Base-by-base conservation (phyloP, 2,329 filamentous ascomycete species). In the Leptographium galeiforme region DNA sequence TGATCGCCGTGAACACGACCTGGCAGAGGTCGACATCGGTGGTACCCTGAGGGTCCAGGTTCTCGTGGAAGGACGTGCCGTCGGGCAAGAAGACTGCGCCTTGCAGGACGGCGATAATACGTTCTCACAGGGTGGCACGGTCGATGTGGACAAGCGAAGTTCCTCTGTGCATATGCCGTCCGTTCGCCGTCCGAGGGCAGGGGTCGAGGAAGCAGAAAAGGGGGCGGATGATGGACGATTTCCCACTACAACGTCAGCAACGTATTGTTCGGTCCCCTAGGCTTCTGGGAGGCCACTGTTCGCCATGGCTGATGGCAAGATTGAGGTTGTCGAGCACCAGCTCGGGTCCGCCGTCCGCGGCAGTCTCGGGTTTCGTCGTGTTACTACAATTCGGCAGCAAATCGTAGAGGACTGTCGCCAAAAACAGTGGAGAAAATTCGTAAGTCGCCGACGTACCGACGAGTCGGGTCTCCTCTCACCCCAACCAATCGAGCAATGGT, bases 21-120 rank as follows among this genome's bases (percentile, higher is more conserved):
- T 57, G 59, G 53, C 12, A 10, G 6, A 25, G 34, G n/a, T 30
- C 40, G 5, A 6, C 30, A 14, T 62, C 59, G 1, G 68, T 64
- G 0, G 56, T 49, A 1, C 56, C 54, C 14, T 64, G 63, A 0
- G 72, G 70, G 53, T 76, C 74, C 0, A 76, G 64, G 53, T 77
- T 75, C 8, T 61, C 51, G 33, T 62, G 63, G 55, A 73, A 66
- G 1, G 65, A 68, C 47, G 66, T 54, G 16, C 56, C 53, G 45
- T 55, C 70, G 0, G 70, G 71, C 1, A 79, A 62, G 61, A 80
- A 77, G 4, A 76, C 70, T 0, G 74, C 62, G 6, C 80, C 77
- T 59, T 81, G 77, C 0, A 77, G 74, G 0, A 80, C 63, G 6
- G 74, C 72, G 44, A 77, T 74, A 40, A 80, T 63, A 0, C 70